Evolutionary conservation across 1,284 basidiomycete species (phyloP), one percentile per base, ranked within the genome.

Genomic region (Marasmius sp.): DNA sequence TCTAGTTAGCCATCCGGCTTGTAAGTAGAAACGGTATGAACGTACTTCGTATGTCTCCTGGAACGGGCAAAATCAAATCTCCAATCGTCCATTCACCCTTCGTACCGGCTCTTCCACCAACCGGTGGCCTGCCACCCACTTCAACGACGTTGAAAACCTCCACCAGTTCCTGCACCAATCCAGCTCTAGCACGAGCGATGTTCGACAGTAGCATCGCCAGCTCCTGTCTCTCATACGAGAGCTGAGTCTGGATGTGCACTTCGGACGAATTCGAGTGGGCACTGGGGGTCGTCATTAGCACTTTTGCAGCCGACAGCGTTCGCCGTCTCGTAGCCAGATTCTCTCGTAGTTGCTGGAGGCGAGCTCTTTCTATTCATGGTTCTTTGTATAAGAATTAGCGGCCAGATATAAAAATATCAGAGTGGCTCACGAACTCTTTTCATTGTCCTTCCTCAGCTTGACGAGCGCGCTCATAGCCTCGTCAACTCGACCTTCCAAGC

Each of bases 51-150:
- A 92, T 90, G 66, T 93, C 91, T 6, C 91, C 91, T 0, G 89
- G 91, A 3, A 93, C 89, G 50, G 91, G 91, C 7, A 93, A 71
- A 11, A 91, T 87, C 49, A 92, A 71, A 59, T 87, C 87, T 1
- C 88, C 87, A 61, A 93, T 91, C 0, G 87, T 91, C 91, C 91
- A 92, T 68, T 92, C 87, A 4, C 90, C 89, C 68, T 86, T 87
- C 16, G 86, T 85, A 0, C 90, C 88, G 1, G 86, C 85, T 65
- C 87, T 89, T 0, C 85, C 86, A 6, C 89, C 88, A 1, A 91
- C 77, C 0, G 88, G 84, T 3, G 90, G 89, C 7, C 90, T 75
- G 2, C 90, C 89, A 0, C 90, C 90, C 0, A 91, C 88, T 69
- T 89, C 83, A 11, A 91, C 89, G 34, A 93, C 80, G 67, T 90